phyloP scores from a whole-genome alignment of 1,139 yeast genomes.

The Kodamaea sp. region DNA sequence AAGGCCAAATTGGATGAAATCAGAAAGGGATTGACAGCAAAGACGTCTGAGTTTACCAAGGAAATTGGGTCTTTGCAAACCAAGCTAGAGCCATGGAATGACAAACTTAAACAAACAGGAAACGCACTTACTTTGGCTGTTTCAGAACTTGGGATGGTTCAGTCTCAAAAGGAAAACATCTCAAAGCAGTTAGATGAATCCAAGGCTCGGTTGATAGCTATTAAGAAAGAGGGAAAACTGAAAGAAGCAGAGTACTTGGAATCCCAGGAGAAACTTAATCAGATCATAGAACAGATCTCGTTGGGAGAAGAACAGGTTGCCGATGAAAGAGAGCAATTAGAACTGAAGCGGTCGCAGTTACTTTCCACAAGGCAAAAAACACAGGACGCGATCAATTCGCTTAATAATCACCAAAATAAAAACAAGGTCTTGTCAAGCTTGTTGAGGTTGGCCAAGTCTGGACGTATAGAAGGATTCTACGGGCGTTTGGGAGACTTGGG shows the following conservation, averaged over 20 bases:
- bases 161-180: constrained; percentile 47
- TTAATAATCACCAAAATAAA: constrained; percentile 63
- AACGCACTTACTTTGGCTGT: constrained; percentile 65
- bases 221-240: constrained; percentile 54
- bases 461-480: constrained; percentile 81
- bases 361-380: constrained; percentile 59
- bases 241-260: constrained; percentile 49
- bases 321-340: constrained; percentile 49
- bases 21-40: constrained; percentile 66
- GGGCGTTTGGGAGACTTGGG: constrained; percentile 94
- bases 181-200: constrained; percentile 50
- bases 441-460: constrained; percentile 69
- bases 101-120: constrained; percentile 62
- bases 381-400: constrained; percentile 62
- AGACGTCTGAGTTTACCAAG: constrained; percentile 65
- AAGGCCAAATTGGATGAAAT: constrained; percentile 59
- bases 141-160: constrained; percentile 64
- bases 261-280: constrained; percentile 46
- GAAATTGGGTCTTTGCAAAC: constrained; percentile 65
- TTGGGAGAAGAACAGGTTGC: constrained; percentile 61
- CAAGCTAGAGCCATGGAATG: constrained; percentile 83
- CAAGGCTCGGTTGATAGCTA: constrained; percentile 46
- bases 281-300: constrained; percentile 52
- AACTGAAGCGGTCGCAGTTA: constrained; percentile 55
- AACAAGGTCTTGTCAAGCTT: constrained; percentile 74